Conservation (phyloP, 2,329 filamentous ascomycete genomes). For the Didymella keratinophila region DNA sequence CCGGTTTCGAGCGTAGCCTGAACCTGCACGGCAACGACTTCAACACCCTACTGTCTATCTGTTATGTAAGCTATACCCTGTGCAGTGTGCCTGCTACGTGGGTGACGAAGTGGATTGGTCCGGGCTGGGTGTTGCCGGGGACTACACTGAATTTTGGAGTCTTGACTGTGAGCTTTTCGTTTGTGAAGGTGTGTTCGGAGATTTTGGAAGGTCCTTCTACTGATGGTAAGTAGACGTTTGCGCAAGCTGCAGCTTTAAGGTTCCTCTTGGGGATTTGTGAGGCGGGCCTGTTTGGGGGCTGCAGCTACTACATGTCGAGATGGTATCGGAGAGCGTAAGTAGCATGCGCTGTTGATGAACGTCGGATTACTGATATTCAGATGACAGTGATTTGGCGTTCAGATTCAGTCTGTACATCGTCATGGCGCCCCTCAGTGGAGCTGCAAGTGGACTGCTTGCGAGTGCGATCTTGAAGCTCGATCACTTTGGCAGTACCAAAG, state of each 20-base stretch:
- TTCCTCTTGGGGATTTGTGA: neutral
- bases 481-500: slow-evolving; percentile 1
- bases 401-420: slow-evolving; percentile 3
- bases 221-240: neutral
- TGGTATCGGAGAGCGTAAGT: neutral
- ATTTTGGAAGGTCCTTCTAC: too few species aligned
- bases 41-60: neutral
- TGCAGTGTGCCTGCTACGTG: neutral
- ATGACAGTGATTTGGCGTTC: neutral
- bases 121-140: neutral
- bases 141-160: neutral
- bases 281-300: neutral
- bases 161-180: neutral
- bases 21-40: neutral
- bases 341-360: neutral
- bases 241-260: neutral
- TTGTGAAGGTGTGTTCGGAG: neutral
- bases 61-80: neutral
- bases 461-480: slow-evolving; percentile 2
- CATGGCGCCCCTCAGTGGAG: slow-evolving; percentile 2
- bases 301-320: neutral
- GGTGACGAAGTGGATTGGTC: neutral
- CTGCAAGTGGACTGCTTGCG: slow-evolving; percentile 1
- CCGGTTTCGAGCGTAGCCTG: neutral
- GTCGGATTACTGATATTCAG: neutral